phyloP scores from a whole-genome alignment of 225 moss, liverwort and hornwort genomes.

The Rhytidiadelphus loreus region DNA sequence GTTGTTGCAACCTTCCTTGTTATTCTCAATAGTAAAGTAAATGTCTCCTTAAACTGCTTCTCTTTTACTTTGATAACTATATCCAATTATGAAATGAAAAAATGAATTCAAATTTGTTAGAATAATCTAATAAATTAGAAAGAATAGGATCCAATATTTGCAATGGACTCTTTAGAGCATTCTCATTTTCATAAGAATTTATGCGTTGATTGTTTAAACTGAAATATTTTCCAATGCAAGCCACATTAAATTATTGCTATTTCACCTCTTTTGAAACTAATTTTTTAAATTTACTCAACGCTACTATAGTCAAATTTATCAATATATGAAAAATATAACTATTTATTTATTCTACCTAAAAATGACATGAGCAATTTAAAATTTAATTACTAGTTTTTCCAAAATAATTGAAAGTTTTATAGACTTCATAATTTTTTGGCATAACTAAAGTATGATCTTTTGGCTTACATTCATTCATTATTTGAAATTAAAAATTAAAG shows the following conservation, averaged over 20 bases:
- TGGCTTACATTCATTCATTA: not conserved
- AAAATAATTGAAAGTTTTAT: not conserved
- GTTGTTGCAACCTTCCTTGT: not conserved
- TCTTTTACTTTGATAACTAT: not conserved
- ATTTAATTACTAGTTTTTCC: too few relatives aligned
- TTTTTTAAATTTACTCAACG: not conserved
- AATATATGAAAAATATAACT: too few relatives aligned
- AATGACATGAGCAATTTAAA: not conserved
- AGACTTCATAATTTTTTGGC: not conserved
- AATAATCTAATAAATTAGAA: too few relatives aligned
- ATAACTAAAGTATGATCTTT: too few relatives aligned
- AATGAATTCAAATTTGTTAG: not conserved
- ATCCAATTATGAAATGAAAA: not conserved
- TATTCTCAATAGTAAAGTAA: not conserved
- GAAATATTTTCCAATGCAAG: too few relatives aligned
- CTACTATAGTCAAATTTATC: not conserved
- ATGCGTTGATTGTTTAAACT: too few relatives aligned
- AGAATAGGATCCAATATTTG: fast-evolving
- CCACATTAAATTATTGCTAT: too few relatives aligned
- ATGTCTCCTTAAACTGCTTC: fast-evolving
- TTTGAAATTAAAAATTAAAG: too few relatives aligned
- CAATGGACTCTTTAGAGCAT: fast-evolving
- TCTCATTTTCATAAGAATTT: not conserved
- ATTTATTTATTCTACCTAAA: too few relatives aligned
- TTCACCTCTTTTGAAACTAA: not conserved